Base-by-base conservation (phyloP, 2,329 filamentous ascomycete genomes). In the Xylogone sp. region DNA sequence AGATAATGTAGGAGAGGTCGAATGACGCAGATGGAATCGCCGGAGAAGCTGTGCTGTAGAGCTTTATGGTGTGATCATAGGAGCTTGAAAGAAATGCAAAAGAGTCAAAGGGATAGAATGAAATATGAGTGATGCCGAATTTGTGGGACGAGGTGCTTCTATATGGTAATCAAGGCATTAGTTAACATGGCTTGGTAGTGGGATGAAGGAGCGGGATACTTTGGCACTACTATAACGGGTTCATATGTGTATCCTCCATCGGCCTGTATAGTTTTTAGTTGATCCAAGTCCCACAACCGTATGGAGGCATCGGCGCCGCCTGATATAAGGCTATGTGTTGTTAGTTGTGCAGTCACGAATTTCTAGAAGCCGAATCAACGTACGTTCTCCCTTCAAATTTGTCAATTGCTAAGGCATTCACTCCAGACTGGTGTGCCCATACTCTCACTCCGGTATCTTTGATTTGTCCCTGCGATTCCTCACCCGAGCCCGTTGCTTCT, bases 291-390 rank as follows among this genome's bases (percentile, higher is more conserved):
- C 92, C 92, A 97, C 44, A 97, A 72, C 59, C 85, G 88, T 63
- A 97, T 83, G 1, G 87, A 88, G 9, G 88, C 89, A 65, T 96
- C 90, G 3, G 89, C 86, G 24, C 92, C 91, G 3, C 90, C 93
- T 0, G 92, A 96, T 2, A 96, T 70, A 56, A 97, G 77, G 58
- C 88, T 87, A 61, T 20, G 46, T 51, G 27, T 45, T 42, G 39
- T 45, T 8, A 20, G 13, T 29, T 21, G 21, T 42, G 39, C 16
- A 53, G 49, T 43, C 21, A 42, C n/a, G 21, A 16, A 13, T 21
- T 27, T 19, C n/a, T 18, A 13, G 21, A 46, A 18, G 16, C n/a
- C 27, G 54, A 16, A 16, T 18, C 4, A 20, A 56, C 76, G 67
- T 70, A 87, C 84, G 88, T 84, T 64, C 84, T 77, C 2, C 88